Evolutionary conservation across 768 basidiomycete species (phyloP).

Genomic region (Leccinellum luteum): DNA sequence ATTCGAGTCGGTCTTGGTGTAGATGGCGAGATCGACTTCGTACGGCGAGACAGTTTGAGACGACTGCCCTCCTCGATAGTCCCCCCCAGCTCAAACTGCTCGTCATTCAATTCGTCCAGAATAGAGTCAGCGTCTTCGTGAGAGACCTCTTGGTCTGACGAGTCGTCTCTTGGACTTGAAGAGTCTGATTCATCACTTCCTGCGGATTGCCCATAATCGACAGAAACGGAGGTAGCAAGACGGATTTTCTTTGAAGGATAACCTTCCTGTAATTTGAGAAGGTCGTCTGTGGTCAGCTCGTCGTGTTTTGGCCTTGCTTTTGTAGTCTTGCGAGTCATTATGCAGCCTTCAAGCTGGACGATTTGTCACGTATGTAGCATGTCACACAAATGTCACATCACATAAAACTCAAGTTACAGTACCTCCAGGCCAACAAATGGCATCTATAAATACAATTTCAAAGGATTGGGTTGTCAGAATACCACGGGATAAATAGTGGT

Average conservation of each 20-base stretch:
- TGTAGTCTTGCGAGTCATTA: neutral
- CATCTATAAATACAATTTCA: neutral
- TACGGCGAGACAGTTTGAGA: constrained; percentile 19
- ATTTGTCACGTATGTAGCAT: neutral
- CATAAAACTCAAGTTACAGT: too few relatives aligned
- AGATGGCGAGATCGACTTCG: constrained; percentile 14
- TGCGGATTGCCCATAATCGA: neutral
- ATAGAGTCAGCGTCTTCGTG: constrained; percentile 10
- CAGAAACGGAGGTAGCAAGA: neutral
- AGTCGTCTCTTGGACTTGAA: constrained; percentile 6
- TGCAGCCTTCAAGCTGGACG: neutral
- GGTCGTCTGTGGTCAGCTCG: constrained; percentile 43
- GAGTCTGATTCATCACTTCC: constrained; percentile 3
- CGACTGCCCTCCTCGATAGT: constrained; percentile 16
- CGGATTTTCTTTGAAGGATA: constrained; percentile 37
- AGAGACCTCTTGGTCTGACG: constrained; percentile 20
- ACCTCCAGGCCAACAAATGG: neutral
- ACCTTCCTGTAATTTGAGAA: constrained; percentile 46
- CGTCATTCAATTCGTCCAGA: constrained; percentile 5
- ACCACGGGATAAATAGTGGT: neutral
- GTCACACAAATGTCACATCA: constrained; percentile 2
- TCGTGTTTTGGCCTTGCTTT: constrained; percentile 20
- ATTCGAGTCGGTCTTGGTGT: constrained; percentile 6
- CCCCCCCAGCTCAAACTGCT: neutral
- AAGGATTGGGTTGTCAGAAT: neutral